A percentile compares a stretch with the other conserved stretches of the same genome.
phyloP scores from a whole-genome alignment of 73 alveolate species.

The Breviolum minutum region DNA sequence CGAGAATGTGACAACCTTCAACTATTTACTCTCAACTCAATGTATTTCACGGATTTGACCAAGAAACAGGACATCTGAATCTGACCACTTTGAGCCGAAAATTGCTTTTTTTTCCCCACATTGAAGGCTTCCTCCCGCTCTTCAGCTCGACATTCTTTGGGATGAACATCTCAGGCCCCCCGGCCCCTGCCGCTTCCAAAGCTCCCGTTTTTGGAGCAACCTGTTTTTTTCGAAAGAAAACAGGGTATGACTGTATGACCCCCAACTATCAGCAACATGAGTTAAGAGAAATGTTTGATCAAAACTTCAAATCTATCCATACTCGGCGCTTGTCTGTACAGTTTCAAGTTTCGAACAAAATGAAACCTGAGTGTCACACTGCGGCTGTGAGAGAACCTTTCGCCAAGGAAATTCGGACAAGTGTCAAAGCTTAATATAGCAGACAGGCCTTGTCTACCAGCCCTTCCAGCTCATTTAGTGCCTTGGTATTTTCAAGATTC shows the following conservation, averaged over 20 bases:
- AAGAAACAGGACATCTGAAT: not conserved
- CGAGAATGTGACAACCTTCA: not conserved
- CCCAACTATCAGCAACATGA: not conserved
- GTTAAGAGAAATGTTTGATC: not conserved
- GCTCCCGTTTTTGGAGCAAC: slow-evolving; percentile 83
- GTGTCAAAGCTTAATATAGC: not conserved
- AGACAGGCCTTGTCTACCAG: slow-evolving; percentile 44
- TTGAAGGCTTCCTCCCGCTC: not conserved
- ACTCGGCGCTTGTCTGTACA: too few relatives aligned
- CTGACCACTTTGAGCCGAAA: not conserved
- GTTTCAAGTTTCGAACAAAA: not conserved
- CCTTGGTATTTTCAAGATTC: not conserved
- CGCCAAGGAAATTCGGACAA: not conserved
- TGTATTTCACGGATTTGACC: not conserved
- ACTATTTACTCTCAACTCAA: not conserved
- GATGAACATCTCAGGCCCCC: not conserved
- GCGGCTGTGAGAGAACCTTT: slow-evolving; percentile 70
- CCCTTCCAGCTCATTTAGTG: slow-evolving; percentile 44
- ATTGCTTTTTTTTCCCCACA: not conserved
- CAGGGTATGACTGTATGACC: too few relatives aligned
- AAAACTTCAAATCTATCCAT: not conserved
- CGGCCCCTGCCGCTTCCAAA: slow-evolving; percentile 67
- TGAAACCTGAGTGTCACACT: not conserved
- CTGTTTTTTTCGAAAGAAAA: not conserved
- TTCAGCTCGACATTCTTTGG: not conserved